Evolutionary conservation across 768 basidiomycete genomes (phyloP).

Genomic region (Lentinula detonsa): DNA sequence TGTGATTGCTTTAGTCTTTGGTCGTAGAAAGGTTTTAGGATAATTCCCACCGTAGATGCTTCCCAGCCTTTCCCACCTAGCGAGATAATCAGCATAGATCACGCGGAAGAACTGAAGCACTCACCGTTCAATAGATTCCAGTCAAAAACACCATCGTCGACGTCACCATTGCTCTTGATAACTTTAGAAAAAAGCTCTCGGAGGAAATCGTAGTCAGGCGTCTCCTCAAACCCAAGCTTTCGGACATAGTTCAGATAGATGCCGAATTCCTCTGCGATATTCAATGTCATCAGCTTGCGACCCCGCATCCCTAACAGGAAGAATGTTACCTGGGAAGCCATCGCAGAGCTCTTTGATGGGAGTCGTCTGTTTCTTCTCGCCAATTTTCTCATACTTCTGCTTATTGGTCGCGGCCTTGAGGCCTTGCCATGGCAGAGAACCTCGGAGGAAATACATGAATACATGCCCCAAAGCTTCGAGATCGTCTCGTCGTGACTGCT

Average conservation of each 20-base stretch:
- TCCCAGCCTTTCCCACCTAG: constrained; percentile 94
- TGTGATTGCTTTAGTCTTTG: constrained; percentile 17
- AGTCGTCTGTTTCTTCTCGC: constrained; percentile 99
- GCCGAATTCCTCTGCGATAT: constrained; percentile 81
- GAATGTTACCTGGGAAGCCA: constrained; percentile 77
- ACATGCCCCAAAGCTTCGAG: constrained; percentile 99
- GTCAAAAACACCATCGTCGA: constrained; percentile 92
- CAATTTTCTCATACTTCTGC: constrained; percentile 99
- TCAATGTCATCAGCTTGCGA: background rate
- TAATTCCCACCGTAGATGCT: constrained; percentile 55
- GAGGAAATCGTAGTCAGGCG: constrained; percentile 97
- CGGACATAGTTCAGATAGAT: constrained; percentile 99
- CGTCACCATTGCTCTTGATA: constrained; percentile 83
- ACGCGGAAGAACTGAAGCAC: constrained; percentile 10
- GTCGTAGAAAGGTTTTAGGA: background rate
- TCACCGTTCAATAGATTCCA: constrained; percentile 90
- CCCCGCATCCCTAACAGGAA: background rate
- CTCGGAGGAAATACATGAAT: constrained; percentile 99
- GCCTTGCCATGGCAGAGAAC: constrained; percentile 98
- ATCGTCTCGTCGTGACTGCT: constrained; percentile 94
- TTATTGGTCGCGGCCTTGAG: constrained; percentile 99
- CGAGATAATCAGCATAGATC: constrained; percentile 1
- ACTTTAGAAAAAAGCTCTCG: constrained; percentile 93
- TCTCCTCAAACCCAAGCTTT: constrained; percentile 98
- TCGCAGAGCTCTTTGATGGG: constrained; percentile 97